Evolutionary conservation across 2,329 filamentous ascomycete genomes (phyloP).

Genomic region (Trichoderma lentiforme): DNA sequence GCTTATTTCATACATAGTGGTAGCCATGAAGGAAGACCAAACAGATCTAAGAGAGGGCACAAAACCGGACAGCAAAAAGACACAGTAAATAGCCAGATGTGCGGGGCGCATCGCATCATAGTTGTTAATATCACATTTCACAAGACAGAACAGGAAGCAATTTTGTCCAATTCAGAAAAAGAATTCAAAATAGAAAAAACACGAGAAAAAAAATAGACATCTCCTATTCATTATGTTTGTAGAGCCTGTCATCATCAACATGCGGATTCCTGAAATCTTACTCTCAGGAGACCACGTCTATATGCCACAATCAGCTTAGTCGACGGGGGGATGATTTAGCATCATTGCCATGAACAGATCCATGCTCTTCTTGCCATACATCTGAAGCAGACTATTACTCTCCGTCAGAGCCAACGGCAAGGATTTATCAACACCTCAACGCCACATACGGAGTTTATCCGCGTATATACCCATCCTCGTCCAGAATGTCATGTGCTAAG

Average conservation of each 20-base stretch:
- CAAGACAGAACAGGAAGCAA: not conserved
- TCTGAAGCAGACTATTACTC: conserved; percentile 7
- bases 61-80: conserved; percentile 49
- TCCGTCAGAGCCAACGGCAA: conserved; percentile 11
- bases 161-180: not conserved
- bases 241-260: conserved; percentile 13
- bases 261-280: conserved; percentile 1
- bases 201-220: not conserved
- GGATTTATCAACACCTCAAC: conserved; percentile 18
- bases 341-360: conserved; percentile 17
- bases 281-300: conserved; percentile 19
- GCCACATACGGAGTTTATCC: conserved; percentile 22
- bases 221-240: conserved; percentile 21
- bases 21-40: conserved; percentile 85
- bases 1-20: conserved; percentile 82
- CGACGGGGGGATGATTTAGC: conserved; percentile 23
- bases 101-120: not conserved
- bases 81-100: conserved; percentile 32
- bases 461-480: conserved; percentile 21
- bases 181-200: not conserved
- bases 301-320: conserved; percentile 23
- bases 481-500: conserved; percentile 16
- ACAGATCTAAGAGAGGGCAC: conserved; percentile 44
- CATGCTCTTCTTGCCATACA: conserved; percentile 3
- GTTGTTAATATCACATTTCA: not conserved